Evolutionary conservation across 306 rosid genomes (phyloP), one percentile per base, ranked within the genome.

Genomic region (Arachis hypogaea): DNA sequence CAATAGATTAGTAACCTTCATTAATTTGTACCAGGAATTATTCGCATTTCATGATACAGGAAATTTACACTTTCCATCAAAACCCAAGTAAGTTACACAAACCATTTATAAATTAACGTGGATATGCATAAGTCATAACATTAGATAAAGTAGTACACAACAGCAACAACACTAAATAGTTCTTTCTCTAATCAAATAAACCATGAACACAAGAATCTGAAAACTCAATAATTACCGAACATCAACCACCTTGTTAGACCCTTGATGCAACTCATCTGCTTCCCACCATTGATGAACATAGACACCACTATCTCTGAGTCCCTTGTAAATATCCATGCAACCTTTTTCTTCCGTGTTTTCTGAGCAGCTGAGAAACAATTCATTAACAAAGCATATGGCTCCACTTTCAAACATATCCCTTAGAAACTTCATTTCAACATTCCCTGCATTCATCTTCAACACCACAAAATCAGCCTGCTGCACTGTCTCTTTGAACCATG

Each of bases 231-330:
- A 62, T 80, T 62, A 75, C 22, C 46, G 9, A 73, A 11, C 75
- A 22, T 77, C 9, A 22, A 46, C 45, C 52, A 71, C 12, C 12
- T 16, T 33, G 38, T 33, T 36, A 71, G 62, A 7, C 71, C 18
- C 78, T 59, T 29, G 43, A 60, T 40, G 65, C 82, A 51, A 12
- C 11, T 66, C 66, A 63, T 33, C 38, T 33, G 74, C 58, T 77
- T 63, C 88, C 92, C 93, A 91, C 95, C 90, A 89, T 66, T 94
- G 98, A 85, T 94, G 98, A 51, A 89, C 97, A 88, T 76, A 91
- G 51, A 94, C 92, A 36, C 98, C 96, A 51, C 72, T 83, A 83
- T 72, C 73, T 61, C 97, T 83, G 38, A 94, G 94, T 69, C 83
- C 92, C 69, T 54, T 73, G 70, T 78, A 85, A 70, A 94, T 81